phyloP scores from a whole-genome alignment of 176 grass and related monocot species.

The Oryza meyeriana region DNA sequence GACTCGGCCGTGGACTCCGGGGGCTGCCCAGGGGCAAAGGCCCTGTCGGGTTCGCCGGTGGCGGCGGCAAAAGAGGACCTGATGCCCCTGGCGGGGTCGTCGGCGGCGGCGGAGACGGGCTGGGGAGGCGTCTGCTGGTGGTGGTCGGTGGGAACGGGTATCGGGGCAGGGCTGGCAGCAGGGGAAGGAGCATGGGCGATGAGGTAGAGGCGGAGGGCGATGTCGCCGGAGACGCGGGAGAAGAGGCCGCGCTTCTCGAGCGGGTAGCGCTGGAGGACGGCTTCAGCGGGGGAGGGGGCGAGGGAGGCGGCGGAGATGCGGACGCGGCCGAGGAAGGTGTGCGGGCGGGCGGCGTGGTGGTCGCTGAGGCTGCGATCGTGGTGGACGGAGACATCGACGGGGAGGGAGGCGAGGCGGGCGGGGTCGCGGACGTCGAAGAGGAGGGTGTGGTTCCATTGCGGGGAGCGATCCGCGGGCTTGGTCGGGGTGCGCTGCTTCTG shows the following conservation, averaged over 20 bases:
- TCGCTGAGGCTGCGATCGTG: conserved; percentile 44
- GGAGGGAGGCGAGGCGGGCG: background rate
- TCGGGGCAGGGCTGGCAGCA: background rate
- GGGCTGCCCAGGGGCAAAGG: background rate
- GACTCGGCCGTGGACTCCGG: background rate
- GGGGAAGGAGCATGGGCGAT: background rate
- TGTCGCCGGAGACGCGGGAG: conserved; percentile 77
- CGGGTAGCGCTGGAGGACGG: conserved; percentile 59
- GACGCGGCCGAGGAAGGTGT: conserved; percentile 67
- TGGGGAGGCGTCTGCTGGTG: background rate
- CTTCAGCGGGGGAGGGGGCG: conserved; percentile 19
- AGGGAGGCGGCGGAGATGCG: conserved; percentile 54
- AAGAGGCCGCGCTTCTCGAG: conserved; percentile 74
- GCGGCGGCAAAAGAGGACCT: conserved; percentile 32
- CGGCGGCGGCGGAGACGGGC: conserved; percentile 3
- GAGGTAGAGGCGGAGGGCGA: conserved; percentile 52
- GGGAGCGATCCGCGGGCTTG: conserved; percentile 38
- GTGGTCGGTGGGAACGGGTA: background rate
- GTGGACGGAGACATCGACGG: conserved; percentile 47
- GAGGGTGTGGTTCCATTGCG: conserved; percentile 67
- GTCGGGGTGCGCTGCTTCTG: conserved; percentile 66
- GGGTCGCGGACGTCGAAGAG: conserved; percentile 57
- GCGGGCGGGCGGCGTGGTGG: conserved; percentile 21
- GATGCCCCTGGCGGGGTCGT: background rate
- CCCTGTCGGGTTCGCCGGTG: background rate